A percentile compares a stretch with the other conserved stretches of the same genome.
These are phyloP conservation scores for Blastocystis sp. DNA, from an alignment of 352 stramenopile genomes.

Conservation along the genomic window DNA sequence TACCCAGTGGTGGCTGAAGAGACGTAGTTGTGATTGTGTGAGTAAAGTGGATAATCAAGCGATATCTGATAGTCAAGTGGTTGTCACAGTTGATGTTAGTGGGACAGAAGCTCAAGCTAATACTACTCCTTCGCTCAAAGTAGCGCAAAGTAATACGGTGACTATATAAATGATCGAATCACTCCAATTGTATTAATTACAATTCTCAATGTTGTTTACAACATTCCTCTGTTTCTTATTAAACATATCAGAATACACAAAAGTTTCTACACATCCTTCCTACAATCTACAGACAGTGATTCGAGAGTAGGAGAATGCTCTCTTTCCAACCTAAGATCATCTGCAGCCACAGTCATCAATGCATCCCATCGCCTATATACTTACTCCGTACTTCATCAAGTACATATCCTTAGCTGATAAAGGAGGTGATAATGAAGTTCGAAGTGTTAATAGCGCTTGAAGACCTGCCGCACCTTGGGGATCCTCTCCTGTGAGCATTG, in stretches of 20 bases:
- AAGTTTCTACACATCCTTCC: too few relatives aligned
- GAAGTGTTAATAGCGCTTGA: constrained; percentile 36
- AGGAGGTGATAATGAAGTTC: constrained; percentile 34
- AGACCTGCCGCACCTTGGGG: constrained; percentile 30
- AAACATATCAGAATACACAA: constrained; percentile 57
- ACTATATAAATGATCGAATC: neutral
- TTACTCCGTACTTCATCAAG: neutral
- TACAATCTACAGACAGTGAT: neutral
- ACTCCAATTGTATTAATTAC: neutral
- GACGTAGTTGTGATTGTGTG: neutral
- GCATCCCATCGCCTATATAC: constrained; percentile 33
- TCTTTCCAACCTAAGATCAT: neutral
- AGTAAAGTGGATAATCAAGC: neutral
- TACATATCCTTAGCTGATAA: constrained; percentile 14
- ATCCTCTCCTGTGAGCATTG: constrained; percentile 50
- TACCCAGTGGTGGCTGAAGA: neutral
- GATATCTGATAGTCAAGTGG: neutral
- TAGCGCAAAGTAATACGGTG: too few relatives aligned
- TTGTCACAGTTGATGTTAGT: neutral
- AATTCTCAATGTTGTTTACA: constrained; percentile 42
- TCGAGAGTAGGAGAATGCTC: neutral
- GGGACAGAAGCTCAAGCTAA: too few relatives aligned
- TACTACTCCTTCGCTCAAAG: too few relatives aligned
- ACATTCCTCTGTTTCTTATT: constrained; percentile 22
- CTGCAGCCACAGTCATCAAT: constrained; percentile 5